Conservation (phyloP, 208 protist species). For the Trypanosoma lewisi region DNA sequence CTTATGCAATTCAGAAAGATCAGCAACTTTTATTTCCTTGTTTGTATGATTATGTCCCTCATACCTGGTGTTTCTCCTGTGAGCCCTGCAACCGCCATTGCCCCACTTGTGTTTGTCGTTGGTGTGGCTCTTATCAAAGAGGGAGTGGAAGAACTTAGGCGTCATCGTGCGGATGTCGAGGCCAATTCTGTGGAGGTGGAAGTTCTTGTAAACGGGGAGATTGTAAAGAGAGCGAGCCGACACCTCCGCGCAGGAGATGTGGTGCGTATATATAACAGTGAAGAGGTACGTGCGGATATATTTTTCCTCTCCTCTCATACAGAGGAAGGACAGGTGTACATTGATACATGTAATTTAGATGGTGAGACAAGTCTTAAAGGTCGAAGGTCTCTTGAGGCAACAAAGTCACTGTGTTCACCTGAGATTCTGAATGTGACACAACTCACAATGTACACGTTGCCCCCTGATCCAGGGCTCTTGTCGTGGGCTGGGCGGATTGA, state of each 20-base stretch:
- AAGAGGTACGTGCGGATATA: conserved; percentile 88
- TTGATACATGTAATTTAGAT: conserved; percentile 93
- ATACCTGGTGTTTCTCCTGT: conserved; percentile 91
- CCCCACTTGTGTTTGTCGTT: conserved; percentile 91
- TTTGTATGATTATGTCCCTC: conserved; percentile 90
- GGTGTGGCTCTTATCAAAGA: conserved; percentile 89
- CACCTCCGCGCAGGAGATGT: conserved; percentile 81
- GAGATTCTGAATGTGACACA: conserved; percentile 29
- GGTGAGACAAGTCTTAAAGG: conserved; percentile 89
- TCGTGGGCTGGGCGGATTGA: conserved; percentile 76
- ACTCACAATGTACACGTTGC: conserved; percentile 52
- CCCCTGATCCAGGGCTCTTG: conserved; percentile 66
- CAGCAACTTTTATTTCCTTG: conserved; percentile 95
- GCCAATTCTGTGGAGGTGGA: conserved; percentile 72
- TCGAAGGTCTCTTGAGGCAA: conserved; percentile 67
- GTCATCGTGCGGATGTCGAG: conserved; percentile 71
- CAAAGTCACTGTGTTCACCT: conserved; percentile 42
- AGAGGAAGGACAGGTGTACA: conserved; percentile 82
- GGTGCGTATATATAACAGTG: conserved; percentile 66
- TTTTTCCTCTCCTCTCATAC: conserved; percentile 73
- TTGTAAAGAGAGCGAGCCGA: conserved; percentile 49
- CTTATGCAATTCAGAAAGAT: conserved; percentile 91
- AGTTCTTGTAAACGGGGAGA: conserved; percentile 49
- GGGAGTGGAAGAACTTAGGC: conserved; percentile 84
- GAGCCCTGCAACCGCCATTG: conserved; percentile 84